Conservation (phyloP, 176 grass and related monocot genomes). For the barley (Hordeum vulgare) region DNA sequence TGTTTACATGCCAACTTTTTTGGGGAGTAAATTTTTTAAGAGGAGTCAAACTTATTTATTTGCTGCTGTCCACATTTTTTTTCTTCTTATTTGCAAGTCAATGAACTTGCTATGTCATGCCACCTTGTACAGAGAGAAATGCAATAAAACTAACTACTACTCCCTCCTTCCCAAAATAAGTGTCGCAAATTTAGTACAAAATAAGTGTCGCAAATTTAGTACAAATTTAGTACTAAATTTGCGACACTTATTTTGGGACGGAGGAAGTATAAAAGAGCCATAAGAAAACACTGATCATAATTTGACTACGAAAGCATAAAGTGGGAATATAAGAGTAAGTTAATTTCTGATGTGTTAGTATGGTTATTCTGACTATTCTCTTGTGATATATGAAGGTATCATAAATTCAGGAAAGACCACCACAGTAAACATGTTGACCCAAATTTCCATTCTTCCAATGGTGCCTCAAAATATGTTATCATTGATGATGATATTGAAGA, state of each 20-base stretch:
- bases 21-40: background rate
- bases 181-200: too few relatives aligned
- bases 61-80: background rate
- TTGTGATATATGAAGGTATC: constrained; percentile 48
- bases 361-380: constrained; percentile 15
- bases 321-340: background rate
- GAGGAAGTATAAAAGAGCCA: background rate
- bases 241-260: too few relatives aligned
- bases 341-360: background rate
- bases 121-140: background rate
- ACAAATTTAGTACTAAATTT: too few relatives aligned
- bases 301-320: background rate
- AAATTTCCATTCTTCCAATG: constrained; percentile 30
- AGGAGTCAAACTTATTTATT: background rate
- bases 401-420: constrained; percentile 58
- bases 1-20: background rate
- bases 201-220: too few relatives aligned
- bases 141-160: background rate
- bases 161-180: too few relatives aligned
- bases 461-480: constrained; percentile 74
- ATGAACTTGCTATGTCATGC: background rate
- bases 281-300: background rate
- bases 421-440: constrained; percentile 34
- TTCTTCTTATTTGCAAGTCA: background rate
- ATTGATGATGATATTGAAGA: constrained; percentile 71